Evolutionary conservation across 345 rosid genomes (phyloP), one percentile per base, ranked within the genome.

Genomic region (Clausena lansium): DNA sequence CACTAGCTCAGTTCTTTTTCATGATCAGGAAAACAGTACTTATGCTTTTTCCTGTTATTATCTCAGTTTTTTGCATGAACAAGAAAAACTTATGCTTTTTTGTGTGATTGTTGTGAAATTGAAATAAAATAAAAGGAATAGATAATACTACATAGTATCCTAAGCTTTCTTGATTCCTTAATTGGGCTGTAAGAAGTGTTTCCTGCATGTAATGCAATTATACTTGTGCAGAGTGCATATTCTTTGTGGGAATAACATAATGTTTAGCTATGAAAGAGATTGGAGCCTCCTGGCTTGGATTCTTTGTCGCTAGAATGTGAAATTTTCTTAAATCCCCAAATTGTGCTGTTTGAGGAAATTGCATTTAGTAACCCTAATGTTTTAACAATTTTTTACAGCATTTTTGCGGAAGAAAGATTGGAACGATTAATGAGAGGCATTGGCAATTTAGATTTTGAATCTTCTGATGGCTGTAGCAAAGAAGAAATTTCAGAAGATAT

Each of bases 391-490:
- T 73, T 74, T 73, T 24, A 84, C 77, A 95, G 99, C 85, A 92
- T 95, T 79, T 93, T 95, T 79, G 82, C 85, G 52, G 94, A 95
- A 86, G 98, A 95, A 84, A 92, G 99, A 85, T 86, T 95, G 86
- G 97, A 93, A 79, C 84, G 91, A 75, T 84, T 95, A 80, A 89
- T 90, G 76, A 92, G 85, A 87, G 89, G 84, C 63, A 86, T 89
- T 47, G 83, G 86, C 81, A 71, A 79, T 83, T 82, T 86, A 24
- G 91, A 89, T 80, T 80, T 86, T 74, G 93, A 89, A 79, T 76
- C 81, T 65, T 85, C 75, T 9, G 84, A 68, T 52, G 79, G 67
- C 76, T 58, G 71, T 55, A 38, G 57, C 57, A 76, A 81, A 66
- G 90, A 80, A 82, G 88, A 80, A 76, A 81, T 71, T 81, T 32